Percentiles rank a stretch among this genome's conserved stretches.
Conservation (phyloP, 2,329 filamentous ascomycete species). For the Botrytis squamosa region DNA sequence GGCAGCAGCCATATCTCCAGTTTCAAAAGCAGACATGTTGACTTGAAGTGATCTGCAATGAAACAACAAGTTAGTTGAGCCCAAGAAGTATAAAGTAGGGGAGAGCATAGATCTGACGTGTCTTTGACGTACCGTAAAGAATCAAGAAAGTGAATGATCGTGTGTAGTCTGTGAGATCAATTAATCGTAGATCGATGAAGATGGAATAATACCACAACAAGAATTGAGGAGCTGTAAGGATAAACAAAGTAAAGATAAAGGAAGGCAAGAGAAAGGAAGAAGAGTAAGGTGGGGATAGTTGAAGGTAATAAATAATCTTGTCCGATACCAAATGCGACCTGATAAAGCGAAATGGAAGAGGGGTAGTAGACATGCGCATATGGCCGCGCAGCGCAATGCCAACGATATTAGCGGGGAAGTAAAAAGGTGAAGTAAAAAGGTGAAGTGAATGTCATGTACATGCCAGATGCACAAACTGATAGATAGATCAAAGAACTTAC, state of each 20-base stretch:
- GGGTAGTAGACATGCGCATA: no score
- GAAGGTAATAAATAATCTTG: neutral
- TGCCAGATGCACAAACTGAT: neutral
- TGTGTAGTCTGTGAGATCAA: neutral
- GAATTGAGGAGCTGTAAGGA: neutral
- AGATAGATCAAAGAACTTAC: neutral
- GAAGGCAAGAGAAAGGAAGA: neutral
- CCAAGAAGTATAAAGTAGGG: neutral
- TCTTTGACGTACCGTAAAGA: neutral
- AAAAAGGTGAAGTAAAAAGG: neutral
- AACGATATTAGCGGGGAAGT: neutral
- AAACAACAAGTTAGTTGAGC: neutral
- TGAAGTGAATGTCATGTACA: neutral
- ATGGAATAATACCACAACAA: neutral
- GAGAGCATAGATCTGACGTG: neutral
- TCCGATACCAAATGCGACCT: neutral
- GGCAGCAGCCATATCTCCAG: constrained; percentile 38
- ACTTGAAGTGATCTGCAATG: neutral
- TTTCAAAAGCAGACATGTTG: constrained; percentile 33
- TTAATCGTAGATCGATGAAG: neutral
- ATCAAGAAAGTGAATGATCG: neutral
- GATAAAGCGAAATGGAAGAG: neutral
- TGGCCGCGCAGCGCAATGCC: neutral
- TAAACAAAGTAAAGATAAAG: neutral
- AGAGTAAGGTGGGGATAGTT: neutral